These are phyloP conservation scores for Erythrobasidium yunnanense DNA, from an alignment of 768 basidiomycete species.

Conservation along the genomic window DNA sequence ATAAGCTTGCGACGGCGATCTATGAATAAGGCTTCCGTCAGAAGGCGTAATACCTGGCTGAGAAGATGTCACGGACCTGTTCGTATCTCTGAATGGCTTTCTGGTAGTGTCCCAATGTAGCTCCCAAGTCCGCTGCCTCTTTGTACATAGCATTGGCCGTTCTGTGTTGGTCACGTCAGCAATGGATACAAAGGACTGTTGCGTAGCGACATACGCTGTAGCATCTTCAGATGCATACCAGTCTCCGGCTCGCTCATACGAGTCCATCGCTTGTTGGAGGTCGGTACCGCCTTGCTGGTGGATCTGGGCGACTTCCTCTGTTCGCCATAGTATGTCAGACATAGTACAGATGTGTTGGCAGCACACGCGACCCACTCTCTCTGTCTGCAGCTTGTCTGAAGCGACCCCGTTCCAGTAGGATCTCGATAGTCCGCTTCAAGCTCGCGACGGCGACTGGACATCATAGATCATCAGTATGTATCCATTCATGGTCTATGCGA, in stretches of 20 bases:
- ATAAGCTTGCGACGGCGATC: constrained; percentile 17
- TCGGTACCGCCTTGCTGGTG: constrained; percentile 72
- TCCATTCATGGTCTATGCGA: neutral
- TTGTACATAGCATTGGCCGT: constrained; percentile 83
- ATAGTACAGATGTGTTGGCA: neutral
- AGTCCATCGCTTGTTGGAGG: constrained; percentile 41
- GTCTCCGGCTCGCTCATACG: constrained; percentile 84
- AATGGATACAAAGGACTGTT: too few species aligned
- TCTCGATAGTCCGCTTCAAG: constrained; percentile 67
- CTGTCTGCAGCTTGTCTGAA: constrained; percentile 96
- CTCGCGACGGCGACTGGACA: constrained; percentile 75
- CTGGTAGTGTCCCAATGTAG: constrained; percentile 71
- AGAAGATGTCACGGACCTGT: neutral
- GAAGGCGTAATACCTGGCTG: neutral
- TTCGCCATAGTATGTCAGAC: neutral
- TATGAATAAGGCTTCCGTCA: neutral
- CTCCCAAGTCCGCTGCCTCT: constrained; percentile 89
- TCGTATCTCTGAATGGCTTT: constrained; percentile 71
- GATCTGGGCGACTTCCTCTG: constrained; percentile 79
- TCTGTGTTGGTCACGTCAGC: neutral
- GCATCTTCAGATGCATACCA: constrained; percentile 99
- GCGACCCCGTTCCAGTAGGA: constrained; percentile 70
- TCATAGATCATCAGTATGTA: neutral
- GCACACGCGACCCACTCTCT: constrained; percentile 51
- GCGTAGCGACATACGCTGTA: constrained; percentile 59